phyloP scores from a whole-genome alignment of 768 basidiomycete species.

The Glaciozyma martinii region DNA sequence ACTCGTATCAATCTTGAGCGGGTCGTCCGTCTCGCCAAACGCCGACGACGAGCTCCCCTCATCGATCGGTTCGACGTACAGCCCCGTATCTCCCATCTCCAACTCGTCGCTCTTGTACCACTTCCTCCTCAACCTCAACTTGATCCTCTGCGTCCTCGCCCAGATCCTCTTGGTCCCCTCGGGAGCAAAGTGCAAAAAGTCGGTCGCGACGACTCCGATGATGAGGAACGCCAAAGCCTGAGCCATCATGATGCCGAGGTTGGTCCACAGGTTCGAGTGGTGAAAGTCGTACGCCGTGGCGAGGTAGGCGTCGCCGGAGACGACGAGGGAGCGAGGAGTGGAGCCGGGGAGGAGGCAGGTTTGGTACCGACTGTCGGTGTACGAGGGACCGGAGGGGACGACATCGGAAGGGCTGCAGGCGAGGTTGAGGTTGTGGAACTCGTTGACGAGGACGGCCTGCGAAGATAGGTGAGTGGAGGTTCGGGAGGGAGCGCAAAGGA shows the following conservation, averaged over 20 bases:
- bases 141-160: constrained; percentile 13
- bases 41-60: constrained; percentile 23
- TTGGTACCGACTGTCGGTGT: constrained; percentile 13
- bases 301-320: constrained; percentile 55
- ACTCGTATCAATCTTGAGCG: not conserved
- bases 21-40: constrained; percentile 13
- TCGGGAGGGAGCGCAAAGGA: not conserved
- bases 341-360: constrained; percentile 41
- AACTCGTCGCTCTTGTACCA: constrained; percentile 6
- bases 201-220: constrained; percentile 26
- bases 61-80: constrained; percentile 14
- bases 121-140: constrained; percentile 10
- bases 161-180: constrained; percentile 14
- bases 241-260: constrained; percentile 47
- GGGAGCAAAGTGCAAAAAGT: constrained; percentile 17
- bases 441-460: constrained; percentile 32
- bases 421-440: constrained; percentile 25
- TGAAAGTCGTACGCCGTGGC: constrained; percentile 44
- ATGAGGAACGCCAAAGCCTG: constrained; percentile 26
- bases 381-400: constrained; percentile 29
- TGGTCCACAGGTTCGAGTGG: constrained; percentile 34
- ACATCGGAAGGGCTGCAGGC: constrained; percentile 25
- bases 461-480: not conserved
- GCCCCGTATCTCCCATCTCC: constrained; percentile 15
- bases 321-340: constrained; percentile 50